Evolutionary conservation across 441 rosid species (phyloP).

Genomic region (Raphanus hybrid): DNA sequence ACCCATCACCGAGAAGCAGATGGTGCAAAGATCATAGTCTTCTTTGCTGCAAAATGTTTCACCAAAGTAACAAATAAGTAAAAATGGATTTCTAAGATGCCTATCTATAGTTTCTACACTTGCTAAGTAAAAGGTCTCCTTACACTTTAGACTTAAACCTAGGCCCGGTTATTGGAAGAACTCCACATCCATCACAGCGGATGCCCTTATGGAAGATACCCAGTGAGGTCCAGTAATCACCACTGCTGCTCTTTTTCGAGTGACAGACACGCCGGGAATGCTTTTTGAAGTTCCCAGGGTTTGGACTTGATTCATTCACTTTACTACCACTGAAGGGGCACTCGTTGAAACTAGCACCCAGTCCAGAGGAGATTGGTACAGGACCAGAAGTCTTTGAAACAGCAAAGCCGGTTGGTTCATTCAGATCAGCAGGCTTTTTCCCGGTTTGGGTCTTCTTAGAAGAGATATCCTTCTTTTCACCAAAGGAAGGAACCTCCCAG

Average conservation of each 20-base stretch:
- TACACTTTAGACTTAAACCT: constrained; percentile 93
- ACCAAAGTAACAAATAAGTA: constrained; percentile 18
- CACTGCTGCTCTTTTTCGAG: constrained; percentile 42
- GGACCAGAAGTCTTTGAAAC: constrained; percentile 32
- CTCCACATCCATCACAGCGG: constrained; percentile 90
- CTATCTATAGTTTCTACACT: neutral
- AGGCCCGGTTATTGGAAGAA: constrained; percentile 83
- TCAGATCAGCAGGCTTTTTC: constrained; percentile 29
- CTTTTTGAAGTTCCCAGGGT: constrained; percentile 14
- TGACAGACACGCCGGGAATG: constrained; percentile 19
- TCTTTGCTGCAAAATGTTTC: constrained; percentile 57
- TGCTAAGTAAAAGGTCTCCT: constrained; percentile 37
- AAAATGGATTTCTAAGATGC: neutral
- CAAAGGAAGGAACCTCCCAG: constrained; percentile 11
- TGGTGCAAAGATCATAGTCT: constrained; percentile 86
- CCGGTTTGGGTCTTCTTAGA: constrained; percentile 31
- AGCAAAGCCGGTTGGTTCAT: constrained; percentile 24
- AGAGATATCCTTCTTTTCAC: constrained; percentile 40
- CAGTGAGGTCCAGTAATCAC: constrained; percentile 45
- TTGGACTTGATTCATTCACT: constrained; percentile 30
- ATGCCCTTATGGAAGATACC: constrained; percentile 80
- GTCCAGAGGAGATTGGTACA: constrained; percentile 23
- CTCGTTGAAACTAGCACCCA: constrained; percentile 45
- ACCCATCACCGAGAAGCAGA: constrained; percentile 78
- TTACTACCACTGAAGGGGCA: constrained; percentile 70